phyloP scores from a whole-genome alignment of 257 asterid species.

The Anisodus acutangulus region DNA sequence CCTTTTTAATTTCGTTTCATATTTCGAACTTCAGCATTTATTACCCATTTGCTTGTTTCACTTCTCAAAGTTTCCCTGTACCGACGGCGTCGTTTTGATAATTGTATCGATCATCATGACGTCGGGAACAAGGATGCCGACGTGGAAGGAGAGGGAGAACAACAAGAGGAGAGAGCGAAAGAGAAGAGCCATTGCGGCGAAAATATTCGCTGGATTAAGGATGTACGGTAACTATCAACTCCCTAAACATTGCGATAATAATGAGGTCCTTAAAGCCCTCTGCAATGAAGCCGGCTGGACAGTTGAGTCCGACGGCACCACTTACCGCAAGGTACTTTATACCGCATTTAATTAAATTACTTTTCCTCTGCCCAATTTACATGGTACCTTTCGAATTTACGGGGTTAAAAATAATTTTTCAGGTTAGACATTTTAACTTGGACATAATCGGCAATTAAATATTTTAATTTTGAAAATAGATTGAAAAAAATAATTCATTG shows the following conservation, averaged over 20 bases:
- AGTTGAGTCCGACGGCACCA: slow-evolving; percentile 73
- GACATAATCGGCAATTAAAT: too few species aligned
- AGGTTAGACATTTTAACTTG: too few species aligned
- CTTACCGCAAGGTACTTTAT: slow-evolving; percentile 62
- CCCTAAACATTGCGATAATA: slow-evolving; percentile 76
- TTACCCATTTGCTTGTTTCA: not conserved
- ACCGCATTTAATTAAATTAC: not conserved
- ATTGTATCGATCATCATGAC: slow-evolving; percentile 37
- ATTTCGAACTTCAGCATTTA: not conserved
- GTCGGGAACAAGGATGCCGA: slow-evolving; percentile 63
- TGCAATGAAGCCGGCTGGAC: slow-evolving; percentile 78
- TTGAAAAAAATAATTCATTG: too few species aligned
- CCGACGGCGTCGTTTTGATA: not conserved
- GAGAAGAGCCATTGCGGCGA: slow-evolving; percentile 75
- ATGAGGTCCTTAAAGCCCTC: slow-evolving; percentile 82
- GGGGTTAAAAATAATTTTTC: too few species aligned
- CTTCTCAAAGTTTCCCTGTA: not conserved
- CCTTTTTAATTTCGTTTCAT: not conserved
- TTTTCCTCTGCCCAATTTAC: too few species aligned
- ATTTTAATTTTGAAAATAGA: too few species aligned
- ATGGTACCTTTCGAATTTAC: too few species aligned
- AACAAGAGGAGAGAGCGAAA: slow-evolving; percentile 74
- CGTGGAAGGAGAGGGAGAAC: slow-evolving; percentile 86
- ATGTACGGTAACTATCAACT: slow-evolving; percentile 68
- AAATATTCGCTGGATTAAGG: slow-evolving; percentile 69